Base-by-base conservation (phyloP, 352 stramenopile species). In the Phytophthora lateralis region DNA sequence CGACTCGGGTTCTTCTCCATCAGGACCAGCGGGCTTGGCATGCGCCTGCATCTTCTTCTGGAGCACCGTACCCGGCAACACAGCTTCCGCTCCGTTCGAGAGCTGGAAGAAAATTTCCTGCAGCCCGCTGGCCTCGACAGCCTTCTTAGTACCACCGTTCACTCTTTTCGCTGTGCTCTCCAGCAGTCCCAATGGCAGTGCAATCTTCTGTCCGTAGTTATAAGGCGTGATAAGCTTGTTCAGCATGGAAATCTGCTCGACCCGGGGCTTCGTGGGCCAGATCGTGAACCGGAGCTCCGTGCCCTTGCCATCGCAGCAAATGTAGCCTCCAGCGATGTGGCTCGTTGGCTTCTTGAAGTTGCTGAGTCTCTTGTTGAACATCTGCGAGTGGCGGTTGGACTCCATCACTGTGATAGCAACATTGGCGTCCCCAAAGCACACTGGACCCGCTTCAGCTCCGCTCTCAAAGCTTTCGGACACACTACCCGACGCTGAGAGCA, bases 301-400 rank as follows among this genome's bases (percentile, higher is more conserved):
- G 29, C 86, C 86, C 52, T 92, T 95, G 60, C 86, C 86, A 51
- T 95, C 86, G 57, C 82, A 95, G 82, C 86, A 95, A 67, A 95
- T 89, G 76, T 95, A 95, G 6, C 86, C 86, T 29, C 86, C 86
- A 14, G 64, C 63, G 55, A 95, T 93, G 45, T 74, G 75, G 49
- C 80, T 91, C 35, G 86, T 95, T 6, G 81, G 80, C 45, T 95
- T 95, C 59, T 95, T 95, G 35, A 91, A 95, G 66, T 95, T 95
- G 42, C 73, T 92, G 17, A 95, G 63, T 39, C 83, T 77, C 60
- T 92, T 93, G 61, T 93, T 95, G 59, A 82, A 93, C 80, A 89
- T 86, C 20, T 88, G 69, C 42, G 83, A 90, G 67, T 93, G 86
- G n/a, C 86, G 84, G 49, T 93, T 91, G 12, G 80, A 90, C 34